A percentile compares a stretch with the other conserved stretches of the same genome.
phyloP scores from a whole-genome alignment of 345 rosid species.

The Raphanus raphanistrum region DNA sequence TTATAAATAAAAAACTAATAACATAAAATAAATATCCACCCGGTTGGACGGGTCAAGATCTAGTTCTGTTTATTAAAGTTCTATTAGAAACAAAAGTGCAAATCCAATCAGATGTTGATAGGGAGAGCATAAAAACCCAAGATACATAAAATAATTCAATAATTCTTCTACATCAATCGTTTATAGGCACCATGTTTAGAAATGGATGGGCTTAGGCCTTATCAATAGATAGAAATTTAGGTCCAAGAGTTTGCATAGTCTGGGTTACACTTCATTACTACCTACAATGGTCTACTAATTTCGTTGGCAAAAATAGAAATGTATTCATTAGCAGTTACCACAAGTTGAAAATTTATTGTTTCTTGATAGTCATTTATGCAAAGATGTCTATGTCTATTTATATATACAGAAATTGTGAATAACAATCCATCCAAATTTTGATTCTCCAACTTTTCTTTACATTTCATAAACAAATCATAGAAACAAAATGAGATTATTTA shows the following conservation, averaged over 20 bases:
- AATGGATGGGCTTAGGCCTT: not conserved
- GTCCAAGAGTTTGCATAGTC: not conserved
- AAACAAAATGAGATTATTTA: not conserved
- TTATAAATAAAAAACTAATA: too few species aligned
- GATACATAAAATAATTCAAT: not conserved
- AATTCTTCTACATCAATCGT: not conserved
- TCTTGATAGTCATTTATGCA: not conserved
- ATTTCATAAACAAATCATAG: not conserved
- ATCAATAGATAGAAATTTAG: not conserved
- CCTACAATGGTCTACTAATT: not conserved
- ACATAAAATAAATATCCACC: too few species aligned
- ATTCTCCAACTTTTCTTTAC: not conserved
- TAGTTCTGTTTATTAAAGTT: too few species aligned
- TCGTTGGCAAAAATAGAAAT: not conserved
- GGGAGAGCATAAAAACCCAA: not conserved
- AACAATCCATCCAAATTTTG: not conserved
- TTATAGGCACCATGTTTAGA: constrained; percentile 8
- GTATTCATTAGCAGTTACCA: not conserved
- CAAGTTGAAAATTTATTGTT: not conserved
- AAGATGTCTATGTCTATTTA: not conserved
- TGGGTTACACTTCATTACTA: not conserved
- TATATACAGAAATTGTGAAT: not conserved
- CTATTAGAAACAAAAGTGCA: not conserved
- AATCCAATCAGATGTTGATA: not conserved
- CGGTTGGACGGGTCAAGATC: too few species aligned